Base-by-base conservation (phyloP, 805 yeast species). In the Suhomyces sp. region DNA sequence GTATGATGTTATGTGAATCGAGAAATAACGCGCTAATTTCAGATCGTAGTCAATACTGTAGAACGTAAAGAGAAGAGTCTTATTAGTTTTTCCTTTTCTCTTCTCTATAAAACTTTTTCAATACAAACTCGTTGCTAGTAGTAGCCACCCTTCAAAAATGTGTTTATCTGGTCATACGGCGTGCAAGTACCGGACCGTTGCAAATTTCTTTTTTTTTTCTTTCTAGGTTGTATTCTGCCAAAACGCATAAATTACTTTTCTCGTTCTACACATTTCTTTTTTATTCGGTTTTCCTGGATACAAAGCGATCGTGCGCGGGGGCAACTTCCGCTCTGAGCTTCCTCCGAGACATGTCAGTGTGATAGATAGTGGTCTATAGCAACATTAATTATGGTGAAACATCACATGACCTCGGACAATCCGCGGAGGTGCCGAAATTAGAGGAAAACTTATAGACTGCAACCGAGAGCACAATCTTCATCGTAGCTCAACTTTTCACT, bases 181-280 rank as follows among this genome's bases (percentile, higher is more conserved):
- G 49, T 47, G 49, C 44, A 23, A 22, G 7, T 35, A 47, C 49
- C 49, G 6, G 49, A 42, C 49, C 49, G 49, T 47, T 47, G 44
- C 49, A 24, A 47, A 47, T 47, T 47, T 17, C 49, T 47, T 47
- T 47, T 47, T 35, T 19, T 23, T 36, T 19, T 17, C n/a, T 12
- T 22, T 19, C n/a, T 6, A 8, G 12, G 15, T 22, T 19, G 5
- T 7, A 5, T 19, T 42, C 45, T 42, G 8, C 31, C 26, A n/a
- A 46, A 22, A 46, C 19, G 27, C 48, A 38, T 36, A 38, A 47
- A 47, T 47, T 47, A 15, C 49, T 47, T 47, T 47, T 47, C 15
- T n/a, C 9, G 46, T 24, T 23, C 31, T 24, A 13, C 23, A 22
- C 27, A 24, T 42, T 42, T 42, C 46, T 42, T 42, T 42, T 33